Evolutionary conservation across 768 basidiomycete species (phyloP).

Genomic region (Amanita molliuscula): DNA sequence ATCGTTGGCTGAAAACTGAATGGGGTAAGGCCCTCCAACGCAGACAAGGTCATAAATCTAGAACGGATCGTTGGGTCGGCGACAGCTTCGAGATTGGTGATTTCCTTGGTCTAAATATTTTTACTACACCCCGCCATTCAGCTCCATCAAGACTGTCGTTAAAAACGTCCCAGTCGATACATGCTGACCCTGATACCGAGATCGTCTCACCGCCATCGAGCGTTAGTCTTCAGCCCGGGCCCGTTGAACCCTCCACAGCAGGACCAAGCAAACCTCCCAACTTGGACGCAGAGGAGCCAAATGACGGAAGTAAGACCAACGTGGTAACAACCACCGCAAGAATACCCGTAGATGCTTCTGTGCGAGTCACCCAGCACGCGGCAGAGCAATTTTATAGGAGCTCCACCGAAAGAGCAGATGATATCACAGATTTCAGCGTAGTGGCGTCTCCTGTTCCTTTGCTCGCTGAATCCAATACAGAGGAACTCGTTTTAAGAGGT

Average conservation of each 20-base stretch:
- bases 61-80: constrained; percentile 50
- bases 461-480: constrained; percentile 21
- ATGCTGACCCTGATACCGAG: too few species aligned
- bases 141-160: constrained; percentile 4
- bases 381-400: not conserved
- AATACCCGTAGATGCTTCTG: not conserved
- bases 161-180: not conserved
- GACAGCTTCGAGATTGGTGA: constrained; percentile 69
- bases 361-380: not conserved
- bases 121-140: constrained; percentile 19
- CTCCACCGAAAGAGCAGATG: not conserved
- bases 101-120: constrained; percentile 60
- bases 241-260: not conserved
- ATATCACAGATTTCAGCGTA: not conserved
- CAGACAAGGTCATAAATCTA: constrained; percentile 19
- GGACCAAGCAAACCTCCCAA: not conserved
- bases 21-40: constrained; percentile 41
- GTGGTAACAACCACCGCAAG: not conserved
- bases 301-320: not conserved
- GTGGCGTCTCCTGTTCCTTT: constrained; percentile 9
- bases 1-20: constrained; percentile 55
- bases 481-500: constrained; percentile 72
- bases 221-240: not conserved
- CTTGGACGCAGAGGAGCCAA: not conserved
- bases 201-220: not conserved